Evolutionary conservation across 2,329 filamentous ascomycete genomes (phyloP), one percentile per base, ranked within the genome.

Genomic region (Pleurostoma richardsiae): DNA sequence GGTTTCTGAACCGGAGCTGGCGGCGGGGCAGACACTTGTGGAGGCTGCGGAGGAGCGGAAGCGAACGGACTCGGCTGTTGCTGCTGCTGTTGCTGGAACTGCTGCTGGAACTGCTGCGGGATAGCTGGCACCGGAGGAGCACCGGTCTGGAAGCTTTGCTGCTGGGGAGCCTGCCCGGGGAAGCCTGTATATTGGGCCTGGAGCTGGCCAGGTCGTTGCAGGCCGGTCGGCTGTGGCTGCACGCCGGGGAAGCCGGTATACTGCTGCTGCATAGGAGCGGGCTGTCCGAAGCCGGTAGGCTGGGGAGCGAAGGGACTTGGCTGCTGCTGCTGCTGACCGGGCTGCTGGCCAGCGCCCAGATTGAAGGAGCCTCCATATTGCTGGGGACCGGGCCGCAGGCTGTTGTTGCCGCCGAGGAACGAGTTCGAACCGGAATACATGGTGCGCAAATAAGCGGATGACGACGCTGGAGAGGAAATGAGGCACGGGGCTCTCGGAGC

Each of bases 391-490:
- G 86, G 87, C 50, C 84, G 86, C 65, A 86, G 81, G 73, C 77
- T 86, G 64, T 85, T 89, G 66, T 78, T 80, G 71, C 84, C 86
- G 68, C 90, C 90, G 60, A 95, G 72, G 68, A 85, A 96, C 54
- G 88, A 85, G 74, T 88, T 95, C 56, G 89, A 88, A 66, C 86
- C 89, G 56, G 90, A 94, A 73, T 89, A 97, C 92, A 96, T 96
- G 69, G 61, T 52, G 54, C 49, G 43, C 41, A 39, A 29, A 27
- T 28, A 40, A 41, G 45, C 33, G 33, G 51, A 44, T 48, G 46
- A 40, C 39, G 33, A 41, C 44, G 43, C 41, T 49, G 45, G 36
- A 45, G 43, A 36, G 48, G 41, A 51, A 47, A 30, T 36, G 40
- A 29, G 29, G 19, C 19, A 19, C 19, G 19, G 19, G 19, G 19